Percentiles rank a stretch among this genome's conserved stretches.
phyloP scores from a whole-genome alignment of 73 alveolate species.

The Halteria grandinella region DNA sequence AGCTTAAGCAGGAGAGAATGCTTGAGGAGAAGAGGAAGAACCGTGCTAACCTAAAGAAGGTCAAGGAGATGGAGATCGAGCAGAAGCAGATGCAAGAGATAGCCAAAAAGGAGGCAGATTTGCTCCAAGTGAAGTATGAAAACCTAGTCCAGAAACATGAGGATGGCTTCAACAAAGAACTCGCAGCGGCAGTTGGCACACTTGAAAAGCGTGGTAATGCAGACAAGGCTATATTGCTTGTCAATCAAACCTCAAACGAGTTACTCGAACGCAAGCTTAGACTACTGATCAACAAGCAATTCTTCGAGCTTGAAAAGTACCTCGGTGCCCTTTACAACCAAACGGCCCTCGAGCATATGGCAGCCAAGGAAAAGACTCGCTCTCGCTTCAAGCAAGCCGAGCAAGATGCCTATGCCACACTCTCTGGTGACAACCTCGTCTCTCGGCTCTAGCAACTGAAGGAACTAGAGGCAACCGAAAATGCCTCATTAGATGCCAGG shows the following conservation, averaged over 20 bases:
- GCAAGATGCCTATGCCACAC: conserved; percentile 17
- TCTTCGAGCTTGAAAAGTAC: conserved; percentile 35
- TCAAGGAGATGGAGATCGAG: conserved; percentile 41
- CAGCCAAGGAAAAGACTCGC: conserved; percentile 30
- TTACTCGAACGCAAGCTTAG: conserved; percentile 4
- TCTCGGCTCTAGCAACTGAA: not conserved
- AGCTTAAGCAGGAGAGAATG: conserved; percentile 53
- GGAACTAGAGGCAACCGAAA: conserved; percentile 16
- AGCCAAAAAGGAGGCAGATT: conserved; percentile 30
- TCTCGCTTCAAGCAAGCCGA: conserved; percentile 1
- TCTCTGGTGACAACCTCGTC: not conserved
- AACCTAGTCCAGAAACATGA: not conserved
- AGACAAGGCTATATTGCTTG: conserved; percentile 11
- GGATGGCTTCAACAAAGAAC: not conserved
- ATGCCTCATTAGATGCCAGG: not conserved
- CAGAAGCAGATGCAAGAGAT: conserved; percentile 5
- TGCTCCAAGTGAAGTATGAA: conserved; percentile 5
- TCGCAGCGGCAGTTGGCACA: not conserved
- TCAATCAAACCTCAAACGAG: conserved; percentile 12
- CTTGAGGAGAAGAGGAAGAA: conserved; percentile 61
- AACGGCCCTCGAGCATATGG: conserved; percentile 19
- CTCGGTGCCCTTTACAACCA: conserved; percentile 30
- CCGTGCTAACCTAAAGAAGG: conserved; percentile 31
- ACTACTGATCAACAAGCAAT: conserved; percentile 20
- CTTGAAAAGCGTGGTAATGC: conserved; percentile 3